Base-by-base conservation (phyloP, 2,329 filamentous ascomycete genomes). In the Colletotrichum aenigma region DNA sequence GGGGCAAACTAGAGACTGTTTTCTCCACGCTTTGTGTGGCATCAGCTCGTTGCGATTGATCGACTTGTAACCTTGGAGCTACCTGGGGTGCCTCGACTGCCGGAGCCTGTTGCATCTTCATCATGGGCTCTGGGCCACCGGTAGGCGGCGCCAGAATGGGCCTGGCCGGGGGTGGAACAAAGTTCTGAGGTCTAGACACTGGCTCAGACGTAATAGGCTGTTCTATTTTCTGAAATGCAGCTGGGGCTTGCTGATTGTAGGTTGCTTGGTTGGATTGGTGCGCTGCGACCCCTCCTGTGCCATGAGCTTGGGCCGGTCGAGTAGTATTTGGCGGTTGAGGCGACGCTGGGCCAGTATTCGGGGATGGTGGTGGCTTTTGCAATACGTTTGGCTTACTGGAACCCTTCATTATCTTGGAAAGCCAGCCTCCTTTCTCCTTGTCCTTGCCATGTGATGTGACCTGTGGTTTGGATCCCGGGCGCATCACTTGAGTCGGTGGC, bases 351-450 rank as follows among this genome's bases (percentile, higher is more conserved):
- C n/a, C 3, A 16, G 32, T 16, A 13, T 67, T 61, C 3, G 62
- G 28, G 24, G 52, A 55, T 10, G 66, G 62, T 7, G 66, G 69
- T 16, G 48, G 72, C 21, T 77, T 78, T 13, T 77, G 75, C 12
- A 76, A 64, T 1, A 77, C 64, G 7, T 48, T 13, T 18, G 66
- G n/a, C 16, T 74, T 78, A 10, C 43, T 38, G 6, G 76, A 58
- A 24, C 66, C 28, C n/a, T 74, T 77, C 67, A 56, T 74, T 2
- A 77, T 58, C 74, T 77, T 77, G 21, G 77, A 77, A 8, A 76
- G 64, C 78, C 75, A 79, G 10, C 77, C 60, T 3, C 69, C 76
- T 30, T 76, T 76, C 15, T 77, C 76, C n/a, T 67, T 78, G 5
- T 62, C 74, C 30, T 60, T 72, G n/a, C 56, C 36, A 10, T 65